phyloP scores from a whole-genome alignment of 169 alveolate genomes.

The Plasmodium chabaudi region DNA sequence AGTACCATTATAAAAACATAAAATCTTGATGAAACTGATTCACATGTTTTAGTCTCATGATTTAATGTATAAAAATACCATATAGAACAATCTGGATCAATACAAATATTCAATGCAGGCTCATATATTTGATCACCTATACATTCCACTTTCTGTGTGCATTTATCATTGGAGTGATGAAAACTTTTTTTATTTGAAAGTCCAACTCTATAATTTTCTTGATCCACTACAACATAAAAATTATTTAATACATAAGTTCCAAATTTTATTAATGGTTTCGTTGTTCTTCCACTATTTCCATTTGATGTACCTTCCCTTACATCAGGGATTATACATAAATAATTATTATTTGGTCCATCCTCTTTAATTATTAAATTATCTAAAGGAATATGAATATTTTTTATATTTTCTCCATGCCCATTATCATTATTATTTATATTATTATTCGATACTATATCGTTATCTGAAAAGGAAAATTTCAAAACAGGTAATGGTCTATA shows the following conservation, averaged over 20 bases:
- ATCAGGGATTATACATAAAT: conserved; percentile 79
- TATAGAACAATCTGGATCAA: conserved; percentile 83
- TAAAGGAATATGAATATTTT: conserved; percentile 74
- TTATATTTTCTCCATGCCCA: background rate
- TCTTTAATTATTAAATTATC: conserved; percentile 77
- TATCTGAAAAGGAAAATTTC: conserved; percentile 16
- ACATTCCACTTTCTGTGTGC: conserved; percentile 74
- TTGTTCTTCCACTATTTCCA: conserved; percentile 77
- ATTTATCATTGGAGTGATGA: conserved; percentile 62
- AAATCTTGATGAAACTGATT: conserved; percentile 42
- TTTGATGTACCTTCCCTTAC: conserved; percentile 59
- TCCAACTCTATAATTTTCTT: conserved; percentile 80
- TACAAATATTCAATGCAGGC: conserved; percentile 84
- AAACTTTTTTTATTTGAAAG: conserved; percentile 75
- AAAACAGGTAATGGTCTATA: conserved; percentile 75
- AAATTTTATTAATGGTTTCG: conserved; percentile 81
- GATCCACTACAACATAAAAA: conserved; percentile 81
- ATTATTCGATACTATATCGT: conserved; percentile 78
- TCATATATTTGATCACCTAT: conserved; percentile 82
- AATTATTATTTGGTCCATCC: conserved; percentile 23
- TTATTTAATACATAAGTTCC: conserved; percentile 84
- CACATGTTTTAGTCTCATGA: conserved; percentile 69
- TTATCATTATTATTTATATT: conserved; percentile 18
- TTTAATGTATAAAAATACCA: conserved; percentile 84
- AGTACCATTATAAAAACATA: conserved; percentile 32